Evolutionary conservation across 1,284 basidiomycete species (phyloP), one percentile per base, ranked within the genome.

Genomic region (Pascua sp.): DNA sequence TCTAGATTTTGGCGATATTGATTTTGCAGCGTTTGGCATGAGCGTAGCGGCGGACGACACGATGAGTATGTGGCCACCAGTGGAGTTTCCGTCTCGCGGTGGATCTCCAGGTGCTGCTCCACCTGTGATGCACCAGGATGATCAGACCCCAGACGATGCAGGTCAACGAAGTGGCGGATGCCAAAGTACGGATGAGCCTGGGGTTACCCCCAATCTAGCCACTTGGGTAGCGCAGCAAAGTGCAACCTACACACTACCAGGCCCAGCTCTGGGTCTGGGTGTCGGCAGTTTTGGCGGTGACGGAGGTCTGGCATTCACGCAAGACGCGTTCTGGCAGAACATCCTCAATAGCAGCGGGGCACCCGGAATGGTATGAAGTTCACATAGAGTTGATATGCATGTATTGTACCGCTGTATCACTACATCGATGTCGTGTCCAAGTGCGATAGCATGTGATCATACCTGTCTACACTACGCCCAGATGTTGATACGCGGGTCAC

Each of bases 401-500:
- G n/a, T n/a, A n/a, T n/a, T n/a, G n/a, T n/a, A n/a, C n/a, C n/a
- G n/a, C n/a, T n/a, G n/a, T n/a, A n/a, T n/a, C n/a, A n/a, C n/a
- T n/a, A n/a, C n/a, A n/a, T n/a, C n/a, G n/a, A n/a, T n/a, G n/a
- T n/a, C n/a, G n/a, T n/a, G n/a, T n/a, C n/a, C n/a, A n/a, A n/a
- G n/a, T n/a, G n/a, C n/a, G n/a, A n/a, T n/a, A n/a, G n/a, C n/a
- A n/a, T n/a, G n/a, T n/a, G n/a, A n/a, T n/a, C n/a, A n/a, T n/a
- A n/a, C n/a, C n/a, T n/a, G n/a, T n/a, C n/a, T n/a, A n/a, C n/a
- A n/a, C 81, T 76, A 88, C 47, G 85, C 86, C 68, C 87, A 89
- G 66, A 88, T 88, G 17, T 78, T 81, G 55, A 88, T 70, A 39
- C 82, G 80, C 50, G 81, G 77, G 64, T 88, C 84, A 50, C 88